Conservation (phyloP, 2,329 filamentous ascomycete genomes). For the Botrytis squamosa region DNA sequence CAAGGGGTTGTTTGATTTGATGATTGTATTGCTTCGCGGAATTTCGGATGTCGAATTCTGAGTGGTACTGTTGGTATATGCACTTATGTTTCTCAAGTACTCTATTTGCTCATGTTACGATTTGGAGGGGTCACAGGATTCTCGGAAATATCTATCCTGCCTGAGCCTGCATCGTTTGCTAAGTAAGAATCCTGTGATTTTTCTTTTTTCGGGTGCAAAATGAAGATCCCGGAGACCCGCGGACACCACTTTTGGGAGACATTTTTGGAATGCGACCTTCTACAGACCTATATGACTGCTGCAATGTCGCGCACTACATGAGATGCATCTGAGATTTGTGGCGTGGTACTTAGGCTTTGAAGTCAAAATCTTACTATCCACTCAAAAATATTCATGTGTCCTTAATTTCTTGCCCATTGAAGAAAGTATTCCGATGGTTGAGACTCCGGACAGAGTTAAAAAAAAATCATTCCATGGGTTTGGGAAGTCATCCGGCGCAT, state of each 20-base stretch:
- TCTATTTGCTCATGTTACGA: not conserved
- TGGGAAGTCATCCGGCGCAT: constrained; percentile 20
- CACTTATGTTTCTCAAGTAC: not conserved
- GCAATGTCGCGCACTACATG: constrained; percentile 3
- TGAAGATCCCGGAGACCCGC: not conserved
- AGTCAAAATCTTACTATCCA: constrained; percentile 10
- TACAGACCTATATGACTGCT: not conserved
- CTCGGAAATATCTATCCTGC: not conserved
- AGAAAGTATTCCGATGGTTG: not conserved
- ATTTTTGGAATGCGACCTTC: constrained; percentile 10
- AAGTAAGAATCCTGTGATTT: not conserved
- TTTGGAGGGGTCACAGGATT: not conserved
- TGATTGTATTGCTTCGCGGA: constrained; percentile 1
- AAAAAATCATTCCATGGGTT: constrained; percentile 10
- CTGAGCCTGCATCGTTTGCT: not conserved
- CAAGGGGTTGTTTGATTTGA: constrained; percentile 4
- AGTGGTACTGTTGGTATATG: not conserved
- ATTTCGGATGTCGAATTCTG: constrained; percentile 14
- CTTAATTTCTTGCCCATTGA: not conserved
- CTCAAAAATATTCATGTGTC: constrained; percentile 7
- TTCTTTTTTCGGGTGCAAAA: not conserved
- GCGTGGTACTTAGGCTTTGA: constrained; percentile 22
- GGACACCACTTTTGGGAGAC: constrained; percentile 2
- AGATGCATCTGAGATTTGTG: constrained; percentile 13
- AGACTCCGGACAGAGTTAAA: not conserved